Evolutionary conservation across 805 yeast species (phyloP).

Genomic region (Wickerhamiella hasegawae): DNA sequence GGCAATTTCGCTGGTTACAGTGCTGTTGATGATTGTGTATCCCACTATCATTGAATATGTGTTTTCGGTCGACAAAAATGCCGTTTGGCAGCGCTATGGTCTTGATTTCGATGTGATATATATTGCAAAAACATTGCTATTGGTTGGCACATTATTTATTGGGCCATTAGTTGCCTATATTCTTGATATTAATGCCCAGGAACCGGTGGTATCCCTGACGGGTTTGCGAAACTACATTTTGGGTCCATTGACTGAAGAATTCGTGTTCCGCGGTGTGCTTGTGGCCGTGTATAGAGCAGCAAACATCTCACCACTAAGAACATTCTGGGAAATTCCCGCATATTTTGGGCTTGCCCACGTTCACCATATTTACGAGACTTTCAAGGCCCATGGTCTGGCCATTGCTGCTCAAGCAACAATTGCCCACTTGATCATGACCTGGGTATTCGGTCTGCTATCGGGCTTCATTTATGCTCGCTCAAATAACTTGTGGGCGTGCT

Average conservation of each 20-base stretch:
- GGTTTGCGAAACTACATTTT: conserved; percentile 42
- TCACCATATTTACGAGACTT: conserved; percentile 49
- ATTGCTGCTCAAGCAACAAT: conserved; percentile 23
- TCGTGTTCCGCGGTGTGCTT: conserved; percentile 43
- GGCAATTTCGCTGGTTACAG: too few species aligned
- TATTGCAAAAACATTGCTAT: background rate
- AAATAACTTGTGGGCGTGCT: conserved; percentile 38
- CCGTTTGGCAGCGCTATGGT: too few species aligned
- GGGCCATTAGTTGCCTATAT: background rate
- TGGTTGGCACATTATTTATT: background rate
- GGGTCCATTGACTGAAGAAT: conserved; percentile 70
- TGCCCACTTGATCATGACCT: conserved; percentile 50
- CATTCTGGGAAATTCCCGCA: conserved; percentile 35
- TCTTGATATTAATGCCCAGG: background rate
- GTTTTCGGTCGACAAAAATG: too few species aligned
- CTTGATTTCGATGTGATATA: background rate
- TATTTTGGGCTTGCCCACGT: conserved; percentile 66
- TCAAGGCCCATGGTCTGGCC: conserved; percentile 21
- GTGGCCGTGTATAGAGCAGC: conserved; percentile 17
- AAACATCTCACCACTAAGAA: conserved; percentile 9
- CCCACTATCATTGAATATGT: too few species aligned
- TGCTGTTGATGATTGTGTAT: too few species aligned
- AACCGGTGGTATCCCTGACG: background rate
- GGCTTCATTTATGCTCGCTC: conserved; percentile 37
- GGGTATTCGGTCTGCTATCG: conserved; percentile 55